Base-by-base conservation (phyloP, 2,329 filamentous ascomycete genomes). In the Cladorrhinum sp. region DNA sequence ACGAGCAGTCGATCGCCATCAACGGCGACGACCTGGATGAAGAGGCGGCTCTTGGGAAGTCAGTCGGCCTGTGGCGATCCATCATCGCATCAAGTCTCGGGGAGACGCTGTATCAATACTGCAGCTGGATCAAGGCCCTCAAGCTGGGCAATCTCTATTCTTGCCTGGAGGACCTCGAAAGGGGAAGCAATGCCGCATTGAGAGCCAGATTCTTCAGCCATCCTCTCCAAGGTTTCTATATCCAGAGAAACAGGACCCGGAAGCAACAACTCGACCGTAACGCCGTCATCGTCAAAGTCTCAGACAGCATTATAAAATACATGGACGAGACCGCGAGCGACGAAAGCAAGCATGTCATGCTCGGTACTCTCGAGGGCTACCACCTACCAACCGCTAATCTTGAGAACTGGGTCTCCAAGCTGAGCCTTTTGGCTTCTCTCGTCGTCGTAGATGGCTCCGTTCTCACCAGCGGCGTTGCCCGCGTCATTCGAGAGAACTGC, bases 101-200 rank as follows among this genome's bases (percentile, higher is more conserved):
- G 23, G 74, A 77, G 64, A 90, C 88, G 0, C 75, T 84, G 18
- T 88, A 86, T 64, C 87, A 88, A 0, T 92, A 92, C 70, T 89
- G 84, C 67, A 79, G 83, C 39, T 90, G 89, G 72, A 82, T 91
- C 59, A 84, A 82, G 59, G 78, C 80, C 24, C 76, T 92, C 39
- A 84, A 88, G 65, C 79, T 91, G 9, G 78, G 84, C 57, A 84
- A 88, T 68, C 77, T 91, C 1, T 74, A 77, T 10, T 75, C 84
- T 46, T 76, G 89, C 21, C 76, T 91, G 1, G 79, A 82, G 9
- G 82, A 87, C 60, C 76, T 82, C 36, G 62, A 63, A 26, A 48
- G 54, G 46, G n/a, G n/a, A 18, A 57, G 8, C 68, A 71, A 26
- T 69, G 61, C 62, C 1, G 48, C 57, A 2, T 62, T 73, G 30